phyloP scores from a whole-genome alignment of 768 basidiomycete genomes.

The Hygrocybe coccinea region DNA sequence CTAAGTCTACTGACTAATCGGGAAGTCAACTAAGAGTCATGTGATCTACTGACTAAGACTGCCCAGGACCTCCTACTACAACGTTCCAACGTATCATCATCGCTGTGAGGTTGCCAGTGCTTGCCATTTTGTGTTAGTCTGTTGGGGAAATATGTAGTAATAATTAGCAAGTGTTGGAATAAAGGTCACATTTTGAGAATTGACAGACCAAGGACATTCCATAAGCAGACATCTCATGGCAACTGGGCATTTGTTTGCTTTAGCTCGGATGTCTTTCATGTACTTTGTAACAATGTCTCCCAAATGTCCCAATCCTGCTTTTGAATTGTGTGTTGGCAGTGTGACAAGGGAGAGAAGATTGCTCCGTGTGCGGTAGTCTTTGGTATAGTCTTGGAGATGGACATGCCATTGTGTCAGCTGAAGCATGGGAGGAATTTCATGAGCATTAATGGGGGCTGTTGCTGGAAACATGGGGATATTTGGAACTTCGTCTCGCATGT shows the following conservation, averaged over 20 bases:
- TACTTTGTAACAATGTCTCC: neutral
- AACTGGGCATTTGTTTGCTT: neutral
- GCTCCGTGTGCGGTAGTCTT: neutral
- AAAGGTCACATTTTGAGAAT: neutral
- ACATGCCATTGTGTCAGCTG: neutral
- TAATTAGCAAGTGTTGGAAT: too few species aligned
- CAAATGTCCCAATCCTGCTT: neutral
- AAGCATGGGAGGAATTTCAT: neutral
- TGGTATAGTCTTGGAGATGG: neutral
- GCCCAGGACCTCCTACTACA: too few species aligned
- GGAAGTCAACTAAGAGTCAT: too few species aligned
- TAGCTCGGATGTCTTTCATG: neutral
- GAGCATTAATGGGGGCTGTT: neutral
- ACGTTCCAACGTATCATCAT: neutral
- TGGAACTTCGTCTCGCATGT: neutral
- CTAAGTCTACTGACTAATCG: too few species aligned
- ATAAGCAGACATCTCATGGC: neutral
- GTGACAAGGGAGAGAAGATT: neutral
- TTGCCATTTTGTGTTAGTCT: neutral
- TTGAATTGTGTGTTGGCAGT: neutral
- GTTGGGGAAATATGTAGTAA: too few species aligned
- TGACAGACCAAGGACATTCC: neutral
- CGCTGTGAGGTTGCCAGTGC: neutral
- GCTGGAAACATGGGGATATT: neutral
- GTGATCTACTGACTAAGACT: too few species aligned